Percentiles rank a stretch among this genome's conserved stretches.
These are phyloP conservation scores for Amaranthus tricolor DNA, from an alignment of 179 eudicot genomes.

Conservation along the genomic window DNA sequence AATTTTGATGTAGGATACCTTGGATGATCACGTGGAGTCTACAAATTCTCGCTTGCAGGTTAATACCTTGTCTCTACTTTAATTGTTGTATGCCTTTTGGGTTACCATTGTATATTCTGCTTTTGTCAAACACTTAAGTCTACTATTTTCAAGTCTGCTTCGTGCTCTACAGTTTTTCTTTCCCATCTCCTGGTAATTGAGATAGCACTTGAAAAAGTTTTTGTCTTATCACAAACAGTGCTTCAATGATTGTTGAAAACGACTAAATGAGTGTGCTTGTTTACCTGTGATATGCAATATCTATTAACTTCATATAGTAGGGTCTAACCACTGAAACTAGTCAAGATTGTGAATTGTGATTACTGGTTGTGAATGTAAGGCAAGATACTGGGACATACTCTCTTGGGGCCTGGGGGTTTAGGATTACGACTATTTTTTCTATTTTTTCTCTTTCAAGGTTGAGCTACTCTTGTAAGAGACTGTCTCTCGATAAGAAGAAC, in stretches of 20 bases:
- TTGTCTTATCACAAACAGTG: not conserved
- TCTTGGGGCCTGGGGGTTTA: no score
- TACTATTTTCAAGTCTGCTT: not conserved
- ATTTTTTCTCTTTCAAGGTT: no score
- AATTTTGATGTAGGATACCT: conserved; percentile 50
- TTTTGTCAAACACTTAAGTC: not conserved
- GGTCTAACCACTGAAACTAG: no score
- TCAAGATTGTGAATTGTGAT: no score
- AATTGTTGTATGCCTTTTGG: not conserved
- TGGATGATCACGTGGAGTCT: conserved; percentile 84
- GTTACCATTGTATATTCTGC: not conserved
- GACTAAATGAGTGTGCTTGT: not conserved
- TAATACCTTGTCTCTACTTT: not conserved
- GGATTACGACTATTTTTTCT: no score
- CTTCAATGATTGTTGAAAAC: not conserved
- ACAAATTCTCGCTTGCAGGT: conserved; percentile 85
- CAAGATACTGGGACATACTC: no score
- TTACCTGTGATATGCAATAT: not conserved
- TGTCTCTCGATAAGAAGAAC: no score
- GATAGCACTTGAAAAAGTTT: not conserved
- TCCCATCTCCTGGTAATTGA: not conserved
- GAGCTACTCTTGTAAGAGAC: no score
- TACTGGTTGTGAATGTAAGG: no score
- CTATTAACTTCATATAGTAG: no score
- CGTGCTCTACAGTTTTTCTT: not conserved